A percentile compares a stretch with the other conserved stretches of the same genome.
Conservation (phyloP, 2,329 filamentous ascomycete species). For the Pochonia chlamydosporia region DNA sequence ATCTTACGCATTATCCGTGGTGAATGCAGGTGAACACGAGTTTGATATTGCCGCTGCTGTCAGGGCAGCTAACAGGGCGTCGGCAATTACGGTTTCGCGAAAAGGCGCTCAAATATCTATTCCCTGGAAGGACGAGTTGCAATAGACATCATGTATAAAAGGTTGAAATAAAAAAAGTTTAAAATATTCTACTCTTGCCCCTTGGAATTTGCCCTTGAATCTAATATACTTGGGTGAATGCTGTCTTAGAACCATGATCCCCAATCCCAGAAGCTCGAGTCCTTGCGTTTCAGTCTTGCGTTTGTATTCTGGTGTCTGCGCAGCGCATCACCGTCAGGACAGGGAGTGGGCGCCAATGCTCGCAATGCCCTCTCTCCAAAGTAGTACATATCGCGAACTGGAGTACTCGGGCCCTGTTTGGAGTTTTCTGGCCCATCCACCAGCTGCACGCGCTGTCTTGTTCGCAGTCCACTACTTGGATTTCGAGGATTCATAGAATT, state of each 20-base stretch:
- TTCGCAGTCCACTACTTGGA: background rate
- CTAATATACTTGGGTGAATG: background rate
- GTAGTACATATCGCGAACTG: conserved; percentile 7
- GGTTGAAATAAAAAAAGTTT: conserved; percentile 6
- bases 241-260: conserved; percentile 22
- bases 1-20: conserved; percentile 71
- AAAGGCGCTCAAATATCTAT: conserved; percentile 39
- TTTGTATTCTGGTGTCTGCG: background rate
- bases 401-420: background rate
- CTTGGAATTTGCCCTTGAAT: background rate
- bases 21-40: conserved; percentile 31
- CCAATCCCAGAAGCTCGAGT: conserved; percentile 18
- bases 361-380: conserved; percentile 9
- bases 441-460: background rate
- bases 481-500: background rate
- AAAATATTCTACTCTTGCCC: background rate
- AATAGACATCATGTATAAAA: conserved; percentile 16
- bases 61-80: conserved; percentile 45
- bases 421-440: background rate
- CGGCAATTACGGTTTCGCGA: conserved; percentile 34
- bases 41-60: conserved; percentile 54
- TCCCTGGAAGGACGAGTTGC: conserved; percentile 37
- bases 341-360: conserved; percentile 1
- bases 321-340: background rate
- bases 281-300: conserved; percentile 14